Percentiles rank a stretch among this genome's conserved stretches.
phyloP scores from a whole-genome alignment of 139 green algal genomes.

The Desmodesmus armatus region DNA sequence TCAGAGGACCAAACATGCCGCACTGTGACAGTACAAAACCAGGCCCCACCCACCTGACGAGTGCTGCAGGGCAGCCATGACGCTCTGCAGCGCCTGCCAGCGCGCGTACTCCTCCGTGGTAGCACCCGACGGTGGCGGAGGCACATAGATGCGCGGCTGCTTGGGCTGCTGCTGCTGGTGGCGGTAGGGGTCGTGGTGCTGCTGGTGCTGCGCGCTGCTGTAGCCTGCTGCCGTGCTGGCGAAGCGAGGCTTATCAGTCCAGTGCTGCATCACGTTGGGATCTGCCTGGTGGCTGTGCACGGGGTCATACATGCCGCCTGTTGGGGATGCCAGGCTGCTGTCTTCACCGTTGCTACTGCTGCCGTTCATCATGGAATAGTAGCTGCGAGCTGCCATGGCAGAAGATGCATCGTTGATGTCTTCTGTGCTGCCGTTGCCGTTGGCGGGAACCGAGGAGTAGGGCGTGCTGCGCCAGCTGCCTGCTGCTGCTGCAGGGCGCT shows the following conservation, averaged over 20 bases:
- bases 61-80: conserved; percentile 37
- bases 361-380: conserved; percentile 29
- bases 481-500: not conserved
- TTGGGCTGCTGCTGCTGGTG: not conserved
- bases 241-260: conserved; percentile 44
- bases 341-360: not conserved
- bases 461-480: conserved; percentile 31
- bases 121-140: not conserved
- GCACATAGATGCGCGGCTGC: conserved; percentile 2
- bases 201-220: conserved; percentile 10
- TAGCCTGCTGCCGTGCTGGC: not conserved
- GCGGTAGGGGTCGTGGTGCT: conserved; percentile 27
- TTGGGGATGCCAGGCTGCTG: too few relatives aligned
- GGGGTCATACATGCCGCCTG: conserved; percentile 9
- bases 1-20: too few relatives aligned
- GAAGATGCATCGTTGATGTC: conserved; percentile 15
- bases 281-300: conserved; percentile 2
- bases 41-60: too few relatives aligned
- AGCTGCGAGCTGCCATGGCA: conserved; percentile 27
- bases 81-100: conserved; percentile 36
- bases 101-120: conserved; percentile 20
- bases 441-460: conserved; percentile 21
- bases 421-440: not conserved
- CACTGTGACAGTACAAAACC: too few relatives aligned
- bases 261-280: conserved; percentile 27